Evolutionary conservation across 83 land plant genomes (phyloP).

Genomic region (Diphasiastrum complanatum): DNA sequence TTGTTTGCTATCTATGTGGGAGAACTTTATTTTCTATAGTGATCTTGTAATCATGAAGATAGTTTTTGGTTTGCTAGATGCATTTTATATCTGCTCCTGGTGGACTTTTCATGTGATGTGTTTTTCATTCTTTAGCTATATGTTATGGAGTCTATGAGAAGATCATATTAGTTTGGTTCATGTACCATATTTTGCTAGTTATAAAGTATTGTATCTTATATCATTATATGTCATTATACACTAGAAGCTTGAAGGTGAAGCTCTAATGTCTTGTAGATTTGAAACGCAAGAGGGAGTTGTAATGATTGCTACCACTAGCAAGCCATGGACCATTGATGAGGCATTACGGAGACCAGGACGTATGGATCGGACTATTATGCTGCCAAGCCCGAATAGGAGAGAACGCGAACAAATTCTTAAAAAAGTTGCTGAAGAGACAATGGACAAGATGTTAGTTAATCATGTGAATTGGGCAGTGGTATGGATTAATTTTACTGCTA

Average conservation of each 20-base stretch:
- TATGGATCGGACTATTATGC: constrained; percentile 83
- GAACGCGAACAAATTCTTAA: constrained; percentile 78
- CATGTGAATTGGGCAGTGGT: constrained; percentile 91
- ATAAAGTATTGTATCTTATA: no score
- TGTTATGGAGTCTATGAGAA: no score
- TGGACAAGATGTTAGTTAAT: constrained; percentile 56
- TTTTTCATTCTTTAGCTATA: neutral
- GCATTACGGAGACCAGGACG: constrained; percentile 95
- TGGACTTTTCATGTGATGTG: no score
- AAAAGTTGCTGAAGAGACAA: constrained; percentile 54
- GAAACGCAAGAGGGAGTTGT: constrained; percentile 98
- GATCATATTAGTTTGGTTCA: no score
- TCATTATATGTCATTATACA: no score
- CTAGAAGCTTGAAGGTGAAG: no score
- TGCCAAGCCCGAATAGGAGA: constrained; percentile 59
- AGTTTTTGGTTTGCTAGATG: no score
- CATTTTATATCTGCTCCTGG: no score
- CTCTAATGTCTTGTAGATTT: constrained; percentile 64
- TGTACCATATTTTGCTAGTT: no score
- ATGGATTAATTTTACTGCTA: neutral
- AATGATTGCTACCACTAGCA: constrained; percentile 76
- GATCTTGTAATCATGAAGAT: no score
- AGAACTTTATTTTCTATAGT: no score
- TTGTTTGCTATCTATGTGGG: no score
- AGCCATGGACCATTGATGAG: constrained; percentile 67